Conservation (phyloP, 495 filamentous ascomycete species). For the Penicilliopsis zonata region DNA sequence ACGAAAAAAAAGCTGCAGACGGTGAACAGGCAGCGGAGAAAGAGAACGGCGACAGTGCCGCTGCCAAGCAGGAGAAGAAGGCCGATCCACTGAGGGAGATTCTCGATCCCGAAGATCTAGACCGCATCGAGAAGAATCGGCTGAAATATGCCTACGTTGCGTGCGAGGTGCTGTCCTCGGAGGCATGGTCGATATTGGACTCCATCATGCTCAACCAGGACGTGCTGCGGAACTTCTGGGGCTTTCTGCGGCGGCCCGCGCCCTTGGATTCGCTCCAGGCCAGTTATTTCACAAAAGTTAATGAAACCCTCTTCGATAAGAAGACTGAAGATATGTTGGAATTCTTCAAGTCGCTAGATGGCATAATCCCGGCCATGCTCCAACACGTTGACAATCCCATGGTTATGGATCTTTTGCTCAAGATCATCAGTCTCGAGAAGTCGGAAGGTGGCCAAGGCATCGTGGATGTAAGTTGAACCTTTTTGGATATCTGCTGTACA, state of each 20-base stretch:
- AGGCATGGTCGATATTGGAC: conserved; percentile 92
- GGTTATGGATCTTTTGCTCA: conserved; percentile 96
- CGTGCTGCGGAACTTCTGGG: conserved; percentile 76
- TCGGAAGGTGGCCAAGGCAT: conserved; percentile 83
- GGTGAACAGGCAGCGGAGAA: conserved; percentile 6
- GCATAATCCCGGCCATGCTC: conserved; percentile 71
- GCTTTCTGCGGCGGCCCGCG: conserved; percentile 65
- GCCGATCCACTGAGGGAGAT: conserved; percentile 35
- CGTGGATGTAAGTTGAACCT: conserved; percentile 62
- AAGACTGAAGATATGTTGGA: conserved; percentile 95
- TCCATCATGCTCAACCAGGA: conserved; percentile 75
- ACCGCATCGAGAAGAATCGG: conserved; percentile 73
- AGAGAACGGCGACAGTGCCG: no score
- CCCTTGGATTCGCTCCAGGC: conserved; percentile 88
- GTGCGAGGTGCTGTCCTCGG: conserved; percentile 87
- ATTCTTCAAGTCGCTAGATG: conserved; percentile 70
- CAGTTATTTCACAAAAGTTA: conserved; percentile 97
- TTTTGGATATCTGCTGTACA: conserved; percentile 3
- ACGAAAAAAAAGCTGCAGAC: conserved; percentile 30
- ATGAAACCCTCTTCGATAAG: conserved; percentile 89
- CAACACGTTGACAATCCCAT: conserved; percentile 95
- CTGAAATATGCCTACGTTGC: conserved; percentile 85
- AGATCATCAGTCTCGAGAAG: conserved; percentile 95
- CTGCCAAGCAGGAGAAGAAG: conserved; percentile 27
- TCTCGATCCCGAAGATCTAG: conserved; percentile 46